A percentile compares a stretch with the other conserved stretches of the same genome.
These are phyloP conservation scores for Chrysoporthe puriensis DNA, from an alignment of 2,329 filamentous ascomycete genomes.

Conservation along the genomic window DNA sequence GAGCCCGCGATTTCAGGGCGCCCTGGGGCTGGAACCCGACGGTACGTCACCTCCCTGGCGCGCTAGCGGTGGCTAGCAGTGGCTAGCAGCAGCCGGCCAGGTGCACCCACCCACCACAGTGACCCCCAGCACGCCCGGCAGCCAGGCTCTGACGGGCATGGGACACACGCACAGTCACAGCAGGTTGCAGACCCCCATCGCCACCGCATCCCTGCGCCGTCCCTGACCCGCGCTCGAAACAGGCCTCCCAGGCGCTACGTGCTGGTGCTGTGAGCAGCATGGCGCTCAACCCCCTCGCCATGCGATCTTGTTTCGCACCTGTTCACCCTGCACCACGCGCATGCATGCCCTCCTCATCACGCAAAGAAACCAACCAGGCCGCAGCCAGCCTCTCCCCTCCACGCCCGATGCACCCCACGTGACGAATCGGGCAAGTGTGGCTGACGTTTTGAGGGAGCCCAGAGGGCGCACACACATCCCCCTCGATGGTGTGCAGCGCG, in stretches of 20 bases:
- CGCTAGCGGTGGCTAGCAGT: neutral
- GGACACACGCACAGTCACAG: neutral
- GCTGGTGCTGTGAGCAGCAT: no score
- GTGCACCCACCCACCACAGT: no score
- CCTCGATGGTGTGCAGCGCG: neutral
- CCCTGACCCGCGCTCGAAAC: neutral
- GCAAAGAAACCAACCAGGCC: neutral
- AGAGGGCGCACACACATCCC: neutral
- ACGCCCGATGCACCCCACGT: neutral
- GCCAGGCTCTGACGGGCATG: neutral
- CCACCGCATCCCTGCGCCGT: neutral
- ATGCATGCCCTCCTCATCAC: neutral
- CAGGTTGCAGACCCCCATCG: neutral
- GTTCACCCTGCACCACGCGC: no score
- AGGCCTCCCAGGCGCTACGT: neutral
- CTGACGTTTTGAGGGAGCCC: neutral
- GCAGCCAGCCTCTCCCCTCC: neutral
- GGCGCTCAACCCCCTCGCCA: no score
- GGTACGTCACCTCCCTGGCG: neutral
- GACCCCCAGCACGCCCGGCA: no score
- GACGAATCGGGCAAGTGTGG: neutral
- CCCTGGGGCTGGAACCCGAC: neutral
- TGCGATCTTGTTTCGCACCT: no score
- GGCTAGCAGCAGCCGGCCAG: no score
- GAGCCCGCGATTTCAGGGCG: neutral